Evolutionary conservation across 371 early-diverging fungal genomes (phyloP).

Genomic region (Circinella umbellata): DNA sequence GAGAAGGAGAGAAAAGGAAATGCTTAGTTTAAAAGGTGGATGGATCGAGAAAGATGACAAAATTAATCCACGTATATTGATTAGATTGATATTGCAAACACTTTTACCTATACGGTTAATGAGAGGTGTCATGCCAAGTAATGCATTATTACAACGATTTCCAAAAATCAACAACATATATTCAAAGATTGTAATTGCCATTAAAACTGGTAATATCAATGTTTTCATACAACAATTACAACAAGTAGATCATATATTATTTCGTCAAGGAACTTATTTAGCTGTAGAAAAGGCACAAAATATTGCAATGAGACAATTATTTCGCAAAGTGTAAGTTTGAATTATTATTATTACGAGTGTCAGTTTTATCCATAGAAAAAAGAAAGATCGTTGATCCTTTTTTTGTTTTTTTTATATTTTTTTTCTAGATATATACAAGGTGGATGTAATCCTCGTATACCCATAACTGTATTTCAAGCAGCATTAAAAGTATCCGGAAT

Average conservation of each 20-base stretch:
- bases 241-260: constrained; percentile 57
- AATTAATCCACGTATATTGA: background rate
- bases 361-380: background rate
- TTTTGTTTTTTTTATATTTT: background rate
- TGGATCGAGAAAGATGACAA: no score
- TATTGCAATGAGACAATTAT: constrained; percentile 75
- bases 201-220: constrained; percentile 72
- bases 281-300: constrained; percentile 77
- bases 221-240: constrained; percentile 67
- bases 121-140: constrained; percentile 69
- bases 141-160: constrained; percentile 57
- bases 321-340: constrained; percentile 74
- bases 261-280: constrained; percentile 74
- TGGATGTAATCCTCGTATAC: constrained; percentile 56
- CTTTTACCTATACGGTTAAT: constrained; percentile 76
- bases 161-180: constrained; percentile 63
- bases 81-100: constrained; percentile 73
- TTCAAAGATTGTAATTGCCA: constrained; percentile 62
- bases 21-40: no score
- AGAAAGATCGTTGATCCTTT: background rate
- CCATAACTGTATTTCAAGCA: constrained; percentile 55
- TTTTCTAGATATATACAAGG: constrained; percentile 50
- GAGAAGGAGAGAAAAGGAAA: no score
- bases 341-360: background rate
- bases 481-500: constrained; percentile 59